A percentile compares a stretch with the other conserved stretches of the same genome.
phyloP scores from a whole-genome alignment of 202 grass and related monocot species.

The Panicum hallii region DNA sequence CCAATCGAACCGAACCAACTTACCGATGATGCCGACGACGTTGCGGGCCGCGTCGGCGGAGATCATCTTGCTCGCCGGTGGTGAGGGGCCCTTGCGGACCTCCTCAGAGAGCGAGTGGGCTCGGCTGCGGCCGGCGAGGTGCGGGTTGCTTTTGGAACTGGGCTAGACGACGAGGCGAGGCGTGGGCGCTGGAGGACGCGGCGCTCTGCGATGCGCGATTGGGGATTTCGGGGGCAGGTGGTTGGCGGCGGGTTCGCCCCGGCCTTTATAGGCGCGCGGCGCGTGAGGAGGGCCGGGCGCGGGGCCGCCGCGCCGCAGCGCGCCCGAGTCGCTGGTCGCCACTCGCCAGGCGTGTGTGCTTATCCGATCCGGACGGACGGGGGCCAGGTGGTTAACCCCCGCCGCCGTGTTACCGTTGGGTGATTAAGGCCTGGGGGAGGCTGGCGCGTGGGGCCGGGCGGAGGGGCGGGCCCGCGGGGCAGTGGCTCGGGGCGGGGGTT shows the following conservation, averaged over 20 bases:
- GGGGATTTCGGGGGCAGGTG: neutral
- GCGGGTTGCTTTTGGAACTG: neutral
- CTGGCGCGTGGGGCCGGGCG: neutral
- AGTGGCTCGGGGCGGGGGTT: neutral
- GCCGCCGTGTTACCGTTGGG: neutral
- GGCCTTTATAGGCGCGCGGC: conserved; percentile 1
- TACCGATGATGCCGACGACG: conserved; percentile 63
- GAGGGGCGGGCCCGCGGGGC: neutral
- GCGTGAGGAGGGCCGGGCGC: neutral
- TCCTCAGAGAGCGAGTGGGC: neutral
- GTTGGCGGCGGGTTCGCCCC: neutral
- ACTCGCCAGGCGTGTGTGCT: neutral
- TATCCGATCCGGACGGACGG: neutral
- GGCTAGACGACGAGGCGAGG: neutral
- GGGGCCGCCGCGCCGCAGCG: neutral
- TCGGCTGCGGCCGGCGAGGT: neutral
- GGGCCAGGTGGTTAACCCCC: neutral
- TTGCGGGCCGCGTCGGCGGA: conserved; percentile 59
- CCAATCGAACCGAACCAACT: neutral
- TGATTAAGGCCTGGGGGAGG: neutral
- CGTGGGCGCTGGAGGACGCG: neutral
- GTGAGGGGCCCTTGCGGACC: too few species aligned
- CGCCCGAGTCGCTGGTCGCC: neutral
- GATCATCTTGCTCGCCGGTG: conserved; percentile 47
- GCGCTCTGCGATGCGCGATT: neutral